phyloP scores from a whole-genome alignment of 768 basidiomycete species.

The Amanita molliuscula region DNA sequence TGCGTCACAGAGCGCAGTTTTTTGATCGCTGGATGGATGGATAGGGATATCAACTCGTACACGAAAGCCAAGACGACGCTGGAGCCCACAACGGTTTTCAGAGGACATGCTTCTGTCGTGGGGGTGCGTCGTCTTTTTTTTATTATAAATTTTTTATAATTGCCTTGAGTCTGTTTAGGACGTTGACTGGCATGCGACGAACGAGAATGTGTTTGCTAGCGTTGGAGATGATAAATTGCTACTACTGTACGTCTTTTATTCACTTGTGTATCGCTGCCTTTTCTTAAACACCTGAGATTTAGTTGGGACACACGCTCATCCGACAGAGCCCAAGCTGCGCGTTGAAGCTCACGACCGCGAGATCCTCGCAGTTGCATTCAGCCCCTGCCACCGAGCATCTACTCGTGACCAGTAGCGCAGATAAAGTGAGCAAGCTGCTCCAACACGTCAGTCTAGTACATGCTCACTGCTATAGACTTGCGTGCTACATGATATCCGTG shows the following conservation, averaged over 20 bases:
- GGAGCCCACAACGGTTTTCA: slow-evolving; percentile 78
- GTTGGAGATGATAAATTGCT: slow-evolving; percentile 95
- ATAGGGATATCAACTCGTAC: slow-evolving; percentile 92
- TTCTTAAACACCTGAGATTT: slow-evolving; percentile 9
- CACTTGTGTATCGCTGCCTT: not conserved
- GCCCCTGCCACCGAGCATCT: slow-evolving; percentile 68
- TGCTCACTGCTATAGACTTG: slow-evolving; percentile 48
- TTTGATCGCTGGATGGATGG: slow-evolving; percentile 4
- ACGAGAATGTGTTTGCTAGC: slow-evolving; percentile 83
- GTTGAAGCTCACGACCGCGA: slow-evolving; percentile 86
- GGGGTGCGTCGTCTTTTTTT: slow-evolving; percentile 46
- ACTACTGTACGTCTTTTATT: slow-evolving; percentile 60
- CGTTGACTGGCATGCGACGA: slow-evolving; percentile 87
- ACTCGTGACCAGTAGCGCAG: slow-evolving; percentile 84
- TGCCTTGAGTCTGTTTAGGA: slow-evolving; percentile 43
- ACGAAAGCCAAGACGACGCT: slow-evolving; percentile 66
- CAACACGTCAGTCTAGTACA: not conserved
- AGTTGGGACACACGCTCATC: slow-evolving; percentile 92
- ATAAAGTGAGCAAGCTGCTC: slow-evolving; percentile 51
- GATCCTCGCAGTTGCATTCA: slow-evolving; percentile 87
- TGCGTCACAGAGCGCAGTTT: not conserved
- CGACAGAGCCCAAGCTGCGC: slow-evolving; percentile 55
- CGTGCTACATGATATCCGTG: slow-evolving; percentile 78
- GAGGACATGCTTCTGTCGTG: slow-evolving; percentile 86
- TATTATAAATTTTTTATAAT: not conserved